phyloP scores from a whole-genome alignment of 2,329 filamentous ascomycete genomes.

The Ceratocystis alfenasii region DNA sequence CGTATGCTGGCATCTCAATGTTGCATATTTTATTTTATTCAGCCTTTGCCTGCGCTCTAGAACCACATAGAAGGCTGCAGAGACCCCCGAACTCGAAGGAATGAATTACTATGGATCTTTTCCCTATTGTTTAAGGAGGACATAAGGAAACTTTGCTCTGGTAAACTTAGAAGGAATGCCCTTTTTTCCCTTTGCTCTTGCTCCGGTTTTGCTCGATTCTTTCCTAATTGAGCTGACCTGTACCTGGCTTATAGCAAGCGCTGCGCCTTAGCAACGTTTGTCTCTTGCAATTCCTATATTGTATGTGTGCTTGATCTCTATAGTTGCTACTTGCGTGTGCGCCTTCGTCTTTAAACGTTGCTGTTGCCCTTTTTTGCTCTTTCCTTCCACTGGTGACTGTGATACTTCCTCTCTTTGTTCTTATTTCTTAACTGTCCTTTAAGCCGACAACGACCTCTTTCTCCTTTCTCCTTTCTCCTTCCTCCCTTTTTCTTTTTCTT shows the following conservation, averaged over 20 bases:
- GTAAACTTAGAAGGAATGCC: neutral
- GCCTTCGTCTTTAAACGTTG: neutral
- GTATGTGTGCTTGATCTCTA: neutral
- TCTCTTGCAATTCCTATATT: neutral
- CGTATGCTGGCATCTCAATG: too few relatives aligned
- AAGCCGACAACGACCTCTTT: neutral
- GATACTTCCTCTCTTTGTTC: neutral
- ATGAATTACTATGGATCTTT: constrained; percentile 7
- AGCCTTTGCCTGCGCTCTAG: neutral
- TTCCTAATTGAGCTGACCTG: neutral
- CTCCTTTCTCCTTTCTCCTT: neutral
- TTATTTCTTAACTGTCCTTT: neutral
- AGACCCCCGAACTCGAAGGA: neutral
- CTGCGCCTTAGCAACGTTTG: neutral
- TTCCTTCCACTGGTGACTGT: neutral
- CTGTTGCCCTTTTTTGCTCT: neutral
- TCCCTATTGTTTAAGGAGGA: neutral
- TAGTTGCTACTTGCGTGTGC: neutral
- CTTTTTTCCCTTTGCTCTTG: neutral
- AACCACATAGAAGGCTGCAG: neutral
- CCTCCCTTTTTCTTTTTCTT: constrained; percentile 9
- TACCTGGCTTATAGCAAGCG: constrained; percentile 1
- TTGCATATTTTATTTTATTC: neutral
- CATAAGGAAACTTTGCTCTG: neutral
- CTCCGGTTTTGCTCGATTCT: constrained; percentile 13